phyloP scores from a whole-genome alignment of 2,329 filamentous ascomycete species.

The Colletotrichum godetiae region DNA sequence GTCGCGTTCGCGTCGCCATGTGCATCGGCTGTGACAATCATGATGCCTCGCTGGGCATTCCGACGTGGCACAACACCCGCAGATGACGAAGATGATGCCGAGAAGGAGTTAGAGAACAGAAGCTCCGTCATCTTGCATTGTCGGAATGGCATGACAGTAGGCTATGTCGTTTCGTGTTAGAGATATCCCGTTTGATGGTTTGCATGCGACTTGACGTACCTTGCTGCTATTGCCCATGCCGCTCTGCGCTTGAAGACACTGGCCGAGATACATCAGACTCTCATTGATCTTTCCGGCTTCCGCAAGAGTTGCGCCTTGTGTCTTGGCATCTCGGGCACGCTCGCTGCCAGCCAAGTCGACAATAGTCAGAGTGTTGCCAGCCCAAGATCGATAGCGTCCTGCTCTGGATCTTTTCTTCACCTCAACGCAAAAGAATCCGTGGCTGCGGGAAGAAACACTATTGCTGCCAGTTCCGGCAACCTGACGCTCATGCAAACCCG shows the following conservation, averaged over 20 bases:
- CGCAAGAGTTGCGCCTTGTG: constrained; percentile 88
- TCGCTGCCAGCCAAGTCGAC: constrained; percentile 96
- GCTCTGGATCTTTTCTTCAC: constrained; percentile 79
- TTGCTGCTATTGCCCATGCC: constrained; percentile 80
- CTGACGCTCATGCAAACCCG: constrained; percentile 85
- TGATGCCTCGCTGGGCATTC: constrained; percentile 87
- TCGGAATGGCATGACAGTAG: constrained; percentile 80
- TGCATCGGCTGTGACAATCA: constrained; percentile 96
- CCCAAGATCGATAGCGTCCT: constrained; percentile 71
- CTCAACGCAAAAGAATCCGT: constrained; percentile 96
- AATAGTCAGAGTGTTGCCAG: constrained; percentile 82
- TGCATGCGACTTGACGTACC: constrained; percentile 56
- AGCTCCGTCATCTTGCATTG: constrained; percentile 89
- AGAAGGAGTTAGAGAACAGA: constrained; percentile 90
- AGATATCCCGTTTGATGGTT: not conserved
- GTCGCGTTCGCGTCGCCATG: constrained; percentile 96
- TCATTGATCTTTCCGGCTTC: constrained; percentile 99
- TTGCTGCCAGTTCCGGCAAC: constrained; percentile 94
- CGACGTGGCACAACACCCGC: constrained; percentile 58
- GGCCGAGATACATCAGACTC: constrained; percentile 96
- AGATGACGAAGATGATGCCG: constrained; percentile 64
- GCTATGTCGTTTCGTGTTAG: constrained; percentile 53
- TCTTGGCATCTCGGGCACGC: constrained; percentile 92
- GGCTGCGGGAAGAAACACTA: constrained; percentile 89
- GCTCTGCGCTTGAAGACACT: constrained; percentile 95